Evolutionary conservation across 495 filamentous ascomycete genomes (phyloP).

Genomic region (Penicillium macrosclerotiorum): DNA sequence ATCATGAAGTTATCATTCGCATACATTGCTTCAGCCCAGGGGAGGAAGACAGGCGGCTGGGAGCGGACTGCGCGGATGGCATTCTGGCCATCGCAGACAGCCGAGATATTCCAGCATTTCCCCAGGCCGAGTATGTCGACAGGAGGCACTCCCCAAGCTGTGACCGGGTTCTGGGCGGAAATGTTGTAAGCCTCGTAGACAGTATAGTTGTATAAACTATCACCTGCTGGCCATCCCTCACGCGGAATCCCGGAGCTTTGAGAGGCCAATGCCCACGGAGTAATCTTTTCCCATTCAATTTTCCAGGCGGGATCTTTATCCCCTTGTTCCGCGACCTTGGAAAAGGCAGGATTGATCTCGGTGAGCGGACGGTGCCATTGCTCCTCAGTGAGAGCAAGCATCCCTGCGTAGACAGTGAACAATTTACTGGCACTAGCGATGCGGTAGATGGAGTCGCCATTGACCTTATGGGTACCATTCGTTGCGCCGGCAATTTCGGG

Average conservation of each 20-base stretch:
- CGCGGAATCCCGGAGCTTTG: neutral
- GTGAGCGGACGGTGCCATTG: constrained; percentile 4
- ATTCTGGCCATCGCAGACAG: neutral
- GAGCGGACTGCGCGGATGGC: too few relatives aligned
- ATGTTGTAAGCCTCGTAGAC: neutral
- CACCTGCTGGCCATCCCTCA: neutral
- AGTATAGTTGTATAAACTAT: neutral
- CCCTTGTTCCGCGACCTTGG: neutral
- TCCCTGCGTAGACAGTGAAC: neutral
- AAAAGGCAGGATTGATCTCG: neutral
- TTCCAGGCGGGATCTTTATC: neutral
- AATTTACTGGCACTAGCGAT: constrained; percentile 1
- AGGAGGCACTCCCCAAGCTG: neutral
- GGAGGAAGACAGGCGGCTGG: too few relatives aligned
- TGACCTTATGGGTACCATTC: neutral
- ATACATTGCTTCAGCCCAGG: too few relatives aligned
- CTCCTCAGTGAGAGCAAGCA: constrained; percentile 1
- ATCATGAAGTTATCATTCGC: too few relatives aligned
- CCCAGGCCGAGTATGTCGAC: neutral
- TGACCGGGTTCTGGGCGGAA: neutral
- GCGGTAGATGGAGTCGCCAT: constrained; percentile 2
- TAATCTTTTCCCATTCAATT: neutral
- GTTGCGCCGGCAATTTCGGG: neutral
- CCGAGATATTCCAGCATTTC: neutral
- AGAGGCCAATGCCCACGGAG: neutral